These are phyloP conservation scores for Tylopilus subfusipes DNA, from an alignment of 768 basidiomycete species.

Conservation along the genomic window DNA sequence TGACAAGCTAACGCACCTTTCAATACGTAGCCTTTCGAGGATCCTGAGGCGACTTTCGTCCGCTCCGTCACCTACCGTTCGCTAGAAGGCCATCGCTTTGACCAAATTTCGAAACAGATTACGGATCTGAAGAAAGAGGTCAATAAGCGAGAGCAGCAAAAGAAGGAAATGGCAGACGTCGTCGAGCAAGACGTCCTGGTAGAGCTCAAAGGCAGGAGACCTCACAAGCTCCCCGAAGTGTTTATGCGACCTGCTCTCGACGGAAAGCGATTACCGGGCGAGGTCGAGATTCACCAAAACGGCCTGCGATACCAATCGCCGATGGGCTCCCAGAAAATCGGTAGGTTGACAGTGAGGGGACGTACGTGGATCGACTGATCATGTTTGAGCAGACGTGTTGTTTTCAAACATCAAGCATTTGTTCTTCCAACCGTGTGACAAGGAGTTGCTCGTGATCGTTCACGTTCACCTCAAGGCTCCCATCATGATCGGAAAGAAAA, in stretches of 20 bases:
- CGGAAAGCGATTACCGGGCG: slow-evolving; percentile 93
- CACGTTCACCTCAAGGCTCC: slow-evolving; percentile 93
- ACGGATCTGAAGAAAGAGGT: slow-evolving; percentile 95
- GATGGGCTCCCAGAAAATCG: slow-evolving; percentile 85
- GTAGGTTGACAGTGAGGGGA: slow-evolving; percentile 41
- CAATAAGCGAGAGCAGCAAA: slow-evolving; percentile 95
- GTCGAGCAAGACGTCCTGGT: slow-evolving; percentile 89
- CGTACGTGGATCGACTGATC: slow-evolving; percentile 2
- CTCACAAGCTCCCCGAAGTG: slow-evolving; percentile 83
- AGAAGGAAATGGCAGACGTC: slow-evolving; percentile 98
- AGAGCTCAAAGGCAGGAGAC: slow-evolving; percentile 86
- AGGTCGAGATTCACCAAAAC: slow-evolving; percentile 97
- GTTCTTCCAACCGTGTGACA: slow-evolving; percentile 98
- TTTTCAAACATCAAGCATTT: slow-evolving; percentile 98
- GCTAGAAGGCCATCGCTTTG: slow-evolving; percentile 83
- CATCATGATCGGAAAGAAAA: slow-evolving; percentile 99
- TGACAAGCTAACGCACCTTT: slow-evolving; percentile 3
- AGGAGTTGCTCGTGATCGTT: slow-evolving; percentile 90
- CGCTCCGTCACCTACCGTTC: slow-evolving; percentile 94
- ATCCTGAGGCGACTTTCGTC: slow-evolving; percentile 93
- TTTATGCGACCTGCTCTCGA: slow-evolving; percentile 93
- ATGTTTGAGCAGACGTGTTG: slow-evolving; percentile 62
- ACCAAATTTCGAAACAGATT: slow-evolving; percentile 85
- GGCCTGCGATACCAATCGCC: slow-evolving; percentile 91
- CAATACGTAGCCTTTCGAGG: slow-evolving; percentile 77